Base-by-base conservation (phyloP, 257 asterid genomes). In the Jaltomata sinuosa region DNA sequence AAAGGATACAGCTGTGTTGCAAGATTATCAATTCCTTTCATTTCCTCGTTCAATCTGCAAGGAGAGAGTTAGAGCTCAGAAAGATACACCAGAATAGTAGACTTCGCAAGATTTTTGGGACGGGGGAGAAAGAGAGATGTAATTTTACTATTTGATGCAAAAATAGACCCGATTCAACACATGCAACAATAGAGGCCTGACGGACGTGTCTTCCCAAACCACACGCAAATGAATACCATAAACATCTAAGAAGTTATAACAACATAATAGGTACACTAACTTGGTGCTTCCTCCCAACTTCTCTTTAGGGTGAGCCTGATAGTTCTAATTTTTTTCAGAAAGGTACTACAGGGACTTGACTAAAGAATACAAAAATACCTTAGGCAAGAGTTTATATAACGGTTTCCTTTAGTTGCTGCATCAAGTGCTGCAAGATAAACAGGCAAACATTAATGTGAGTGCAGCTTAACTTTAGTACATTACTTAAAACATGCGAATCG, bases 11-110 rank as follows among this genome's bases (percentile, higher is more conserved):
- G 83, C 79, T 90, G 93, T 15, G 92, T 31, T 31, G 97, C 93
- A 49, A 97, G 98, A 79, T 87, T 89, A 42, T 91, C 98, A 87
- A 95, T 80, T 79, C 95, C 98, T 85, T 92, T 95, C 95, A 97
- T 93, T 90, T 95, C 99, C 87, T 97, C 98, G 59, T 94, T 95
- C 83, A 97, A 87, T 89, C 98, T 97, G 98, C 92, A 87, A 87
- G 4, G 82, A 55, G 79, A 57, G 52, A 71, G 27, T 68, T 32
- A 69, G 34, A 69, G 34, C 36, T 34, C 40, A 45, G 62, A 84
- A 64, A 67, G 53, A 77, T 65, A 29, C 3, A 11, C 80, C 53
- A 77, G 81, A 49, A 45, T 42, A 77, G 61, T 8, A 78, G 2
- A 34, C 21, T 42, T 9, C 2, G 54, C 36, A 79, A 79, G 16